Evolutionary conservation across 192 early-diverging fungal genomes (phyloP).

Genomic region (Coemansia sp.): DNA sequence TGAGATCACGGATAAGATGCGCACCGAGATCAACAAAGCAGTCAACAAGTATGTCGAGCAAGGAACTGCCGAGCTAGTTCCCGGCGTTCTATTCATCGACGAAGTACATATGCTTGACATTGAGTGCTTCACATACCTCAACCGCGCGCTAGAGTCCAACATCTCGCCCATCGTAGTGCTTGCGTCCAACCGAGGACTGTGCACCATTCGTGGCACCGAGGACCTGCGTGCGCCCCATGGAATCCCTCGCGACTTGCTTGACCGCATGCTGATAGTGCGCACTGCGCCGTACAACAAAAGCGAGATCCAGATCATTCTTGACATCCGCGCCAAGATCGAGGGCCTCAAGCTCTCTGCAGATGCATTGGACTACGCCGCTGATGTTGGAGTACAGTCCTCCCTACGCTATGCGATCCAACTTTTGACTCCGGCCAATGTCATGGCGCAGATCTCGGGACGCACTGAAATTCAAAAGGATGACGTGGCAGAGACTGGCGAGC

Average conservation of each 20-base stretch:
- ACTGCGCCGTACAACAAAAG: slow-evolving; percentile 89
- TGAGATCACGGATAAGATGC: slow-evolving; percentile 97
- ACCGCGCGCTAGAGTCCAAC: slow-evolving; percentile 94
- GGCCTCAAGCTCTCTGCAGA: slow-evolving; percentile 75
- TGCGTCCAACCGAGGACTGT: slow-evolving; percentile 96
- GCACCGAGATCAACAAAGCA: slow-evolving; percentile 98
- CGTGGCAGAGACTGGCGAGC: slow-evolving; percentile 77
- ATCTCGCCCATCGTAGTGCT: slow-evolving; percentile 97
- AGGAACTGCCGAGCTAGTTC: slow-evolving; percentile 94
- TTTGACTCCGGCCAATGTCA: slow-evolving; percentile 85
- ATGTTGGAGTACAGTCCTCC: slow-evolving; percentile 85
- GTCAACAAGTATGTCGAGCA: slow-evolving; percentile 99
- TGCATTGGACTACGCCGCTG: slow-evolving; percentile 74
- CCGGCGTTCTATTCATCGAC: slow-evolving; percentile 97
- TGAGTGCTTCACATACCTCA: slow-evolving; percentile 99
- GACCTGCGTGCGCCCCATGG: slow-evolving; percentile 81
- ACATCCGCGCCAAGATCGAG: slow-evolving; percentile 93
- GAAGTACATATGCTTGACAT: slow-evolving; percentile 99
- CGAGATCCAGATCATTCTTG: slow-evolving; percentile 86
- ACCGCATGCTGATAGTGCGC: slow-evolving; percentile 94
- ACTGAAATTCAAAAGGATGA: slow-evolving; percentile 80
- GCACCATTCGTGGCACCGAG: slow-evolving; percentile 78
- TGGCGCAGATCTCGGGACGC: slow-evolving; percentile 84
- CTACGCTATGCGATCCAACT: slow-evolving; percentile 95
- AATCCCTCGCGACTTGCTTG: slow-evolving; percentile 94